Conservation (phyloP, 1,139 yeast genomes). For the Blastobotrys petasosporus region DNA sequence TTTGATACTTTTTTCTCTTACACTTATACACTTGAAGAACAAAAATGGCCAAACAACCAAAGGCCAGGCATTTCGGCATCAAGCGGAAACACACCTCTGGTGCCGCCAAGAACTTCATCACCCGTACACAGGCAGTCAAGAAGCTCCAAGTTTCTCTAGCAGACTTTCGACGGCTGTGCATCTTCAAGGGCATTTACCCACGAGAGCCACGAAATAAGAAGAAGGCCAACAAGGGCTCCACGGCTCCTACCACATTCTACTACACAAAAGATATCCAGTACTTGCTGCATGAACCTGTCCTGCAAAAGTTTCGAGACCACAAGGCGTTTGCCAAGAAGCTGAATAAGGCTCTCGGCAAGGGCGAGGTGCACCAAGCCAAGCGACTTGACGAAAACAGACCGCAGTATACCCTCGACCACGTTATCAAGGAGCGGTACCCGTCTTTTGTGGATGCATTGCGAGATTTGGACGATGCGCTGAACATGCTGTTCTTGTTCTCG, state of each 20-base stretch:
- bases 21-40: background rate
- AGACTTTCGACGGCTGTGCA: constrained; percentile 96
- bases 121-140: constrained; percentile 92
- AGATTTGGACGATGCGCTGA: constrained; percentile 91
- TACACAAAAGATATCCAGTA: constrained; percentile 92
- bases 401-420: constrained; percentile 77
- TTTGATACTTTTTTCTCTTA: constrained; percentile 9
- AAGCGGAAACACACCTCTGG: constrained; percentile 84
- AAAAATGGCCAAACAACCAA: constrained; percentile 10
- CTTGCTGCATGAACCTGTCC: constrained; percentile 89
- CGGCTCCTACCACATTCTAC: constrained; percentile 93
- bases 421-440: constrained; percentile 93
- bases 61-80: constrained; percentile 23
- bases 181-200: constrained; percentile 86
- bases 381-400: constrained; percentile 78
- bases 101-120: constrained; percentile 86
- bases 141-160: constrained; percentile 90
- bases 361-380: constrained; percentile 86
- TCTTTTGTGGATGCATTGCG: constrained; percentile 87
- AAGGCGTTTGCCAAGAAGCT: constrained; percentile 89
- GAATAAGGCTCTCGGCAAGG: constrained; percentile 84
- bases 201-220: constrained; percentile 94
- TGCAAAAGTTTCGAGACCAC: constrained; percentile 89
- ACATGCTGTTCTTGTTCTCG: constrained; percentile 89
- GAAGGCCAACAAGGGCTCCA: constrained; percentile 95